Base-by-base conservation (phyloP, 306 rosid genomes). In the Lupinus albus region DNA sequence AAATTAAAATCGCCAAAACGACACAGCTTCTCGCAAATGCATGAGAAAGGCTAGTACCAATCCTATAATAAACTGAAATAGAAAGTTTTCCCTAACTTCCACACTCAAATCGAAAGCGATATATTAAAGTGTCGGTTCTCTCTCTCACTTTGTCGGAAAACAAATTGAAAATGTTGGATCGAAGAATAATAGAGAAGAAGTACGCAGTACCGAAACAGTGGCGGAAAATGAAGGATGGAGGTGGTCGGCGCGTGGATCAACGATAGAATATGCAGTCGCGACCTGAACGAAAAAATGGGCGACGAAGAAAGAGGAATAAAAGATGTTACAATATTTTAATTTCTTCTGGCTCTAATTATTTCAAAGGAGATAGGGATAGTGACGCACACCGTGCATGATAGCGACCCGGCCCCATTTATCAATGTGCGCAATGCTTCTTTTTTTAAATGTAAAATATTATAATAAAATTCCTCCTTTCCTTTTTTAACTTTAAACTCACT, bases 341-440 rank as follows among this genome's bases (percentile, higher is more conserved):
- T 67, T n/a, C 49, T 30, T 73, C 56, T 75, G 80, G 71, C 51
- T 72, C 65, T 75, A 83, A 84, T 83, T 82, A 82, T 84, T 77
- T 83, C 64, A 81, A 73, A 82, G 80, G 68, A 80, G 86, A 84
- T 62, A 28, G 68, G 59, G 86, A 84, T 36, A 48, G 84, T 75
- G 73, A 73, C 81, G 55, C 71, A 60, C 59, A 78, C 48, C 76
- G 84, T 78, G 80, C 76, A 83, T 70, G 86, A 81, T 80, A 71
- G 89, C 74, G 70, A 81, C 65, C 62, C 80, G 74, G 39, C 86
- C 77, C 80, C 60, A 32, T 45, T 68, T 68, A 42, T 61, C 60
- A 61, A 11, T 46, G 45, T 63, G 75, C 63, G 36, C 45, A 54
- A 51, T 61, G 4, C 21, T 16, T n/a, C n/a, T 55, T 14, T 45